Evolutionary conservation across 805 yeast species (phyloP).

Genomic region (Priceomyces melissophilus): DNA sequence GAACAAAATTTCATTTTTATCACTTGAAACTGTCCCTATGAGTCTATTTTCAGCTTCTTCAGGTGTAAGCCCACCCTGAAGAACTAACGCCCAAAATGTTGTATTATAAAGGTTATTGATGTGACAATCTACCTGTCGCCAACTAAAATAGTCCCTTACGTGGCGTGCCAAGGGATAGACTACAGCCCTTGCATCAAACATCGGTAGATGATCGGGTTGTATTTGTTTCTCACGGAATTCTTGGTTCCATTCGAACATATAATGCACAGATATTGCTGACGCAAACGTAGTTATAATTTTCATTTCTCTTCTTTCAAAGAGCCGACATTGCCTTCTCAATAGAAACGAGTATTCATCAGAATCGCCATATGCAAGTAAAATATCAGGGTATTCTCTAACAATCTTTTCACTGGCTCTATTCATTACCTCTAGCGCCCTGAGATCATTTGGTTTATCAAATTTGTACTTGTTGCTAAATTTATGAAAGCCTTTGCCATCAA

Average conservation of each 20-base stretch:
- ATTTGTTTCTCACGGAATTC: constrained; percentile 52
- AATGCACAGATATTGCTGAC: constrained; percentile 75
- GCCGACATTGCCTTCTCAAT: constrained; percentile 53
- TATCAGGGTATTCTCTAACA: constrained; percentile 64
- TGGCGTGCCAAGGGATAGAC: constrained; percentile 63
- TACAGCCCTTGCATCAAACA: constrained; percentile 90
- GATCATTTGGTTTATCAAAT: constrained; percentile 87
- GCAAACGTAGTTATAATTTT: constrained; percentile 81
- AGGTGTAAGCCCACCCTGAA: constrained; percentile 63
- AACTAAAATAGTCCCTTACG: constrained; percentile 78
- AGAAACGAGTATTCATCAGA: constrained; percentile 92
- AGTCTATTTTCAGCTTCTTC: constrained; percentile 77
- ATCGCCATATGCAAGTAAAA: constrained; percentile 85
- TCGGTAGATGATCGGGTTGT: constrained; percentile 59
- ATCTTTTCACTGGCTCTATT: constrained; percentile 72
- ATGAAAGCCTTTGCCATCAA: constrained; percentile 95
- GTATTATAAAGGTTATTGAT: constrained; percentile 94
- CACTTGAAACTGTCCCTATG: constrained; percentile 74
- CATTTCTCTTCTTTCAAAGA: constrained; percentile 80
- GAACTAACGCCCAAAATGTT: constrained; percentile 82
- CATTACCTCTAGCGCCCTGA: constrained; percentile 72
- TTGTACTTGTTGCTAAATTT: constrained; percentile 69
- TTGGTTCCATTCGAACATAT: constrained; percentile 63
- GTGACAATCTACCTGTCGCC: constrained; percentile 97
- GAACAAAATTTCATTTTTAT: constrained; percentile 86